phyloP scores from a whole-genome alignment of 805 yeast species.

The Candida gorgasii region DNA sequence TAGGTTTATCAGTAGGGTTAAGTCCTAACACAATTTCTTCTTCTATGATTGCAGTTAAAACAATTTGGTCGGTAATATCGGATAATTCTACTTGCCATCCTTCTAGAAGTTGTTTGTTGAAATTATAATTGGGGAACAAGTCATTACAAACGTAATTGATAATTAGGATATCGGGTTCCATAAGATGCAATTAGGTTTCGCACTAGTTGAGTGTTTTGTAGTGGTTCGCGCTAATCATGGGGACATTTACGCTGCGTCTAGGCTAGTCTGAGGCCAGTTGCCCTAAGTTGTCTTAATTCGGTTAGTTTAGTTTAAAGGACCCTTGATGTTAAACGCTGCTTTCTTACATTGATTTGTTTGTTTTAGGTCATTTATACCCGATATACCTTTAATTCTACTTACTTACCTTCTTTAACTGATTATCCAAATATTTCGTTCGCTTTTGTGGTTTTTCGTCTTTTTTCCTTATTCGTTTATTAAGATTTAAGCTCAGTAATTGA shows the following conservation, averaged over 20 bases:
- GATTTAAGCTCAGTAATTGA: too few relatives aligned
- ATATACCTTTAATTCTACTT: too few relatives aligned
- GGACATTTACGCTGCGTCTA: too few relatives aligned
- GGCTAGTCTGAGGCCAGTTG: too few relatives aligned
- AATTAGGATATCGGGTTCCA: constrained; percentile 17
- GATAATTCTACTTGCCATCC: constrained; percentile 40
- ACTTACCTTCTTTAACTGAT: too few relatives aligned
- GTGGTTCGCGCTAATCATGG: too few relatives aligned
- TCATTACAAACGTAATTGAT: constrained; percentile 24
- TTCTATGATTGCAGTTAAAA: constrained; percentile 24
- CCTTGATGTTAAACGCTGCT: too few relatives aligned
- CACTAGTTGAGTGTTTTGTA: not conserved
- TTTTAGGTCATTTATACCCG: too few relatives aligned
- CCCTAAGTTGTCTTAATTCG: too few relatives aligned
- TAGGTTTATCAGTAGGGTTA: constrained; percentile 9
- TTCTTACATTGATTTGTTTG: too few relatives aligned
- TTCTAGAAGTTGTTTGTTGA: constrained; percentile 28
- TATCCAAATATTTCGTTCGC: too few relatives aligned
- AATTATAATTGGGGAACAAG: constrained; percentile 22
- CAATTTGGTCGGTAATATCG: constrained; percentile 24
- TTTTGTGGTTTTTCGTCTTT: not conserved
- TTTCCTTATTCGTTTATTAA: not conserved
- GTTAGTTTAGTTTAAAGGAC: too few relatives aligned
- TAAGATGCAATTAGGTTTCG: not conserved
- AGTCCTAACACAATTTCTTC: constrained; percentile 24